A percentile compares a stretch with the other conserved stretches of the same genome.
These are phyloP conservation scores for Cavenderia fasciculata DNA, from an alignment of 78 protist genomes.

Conservation along the genomic window DNA sequence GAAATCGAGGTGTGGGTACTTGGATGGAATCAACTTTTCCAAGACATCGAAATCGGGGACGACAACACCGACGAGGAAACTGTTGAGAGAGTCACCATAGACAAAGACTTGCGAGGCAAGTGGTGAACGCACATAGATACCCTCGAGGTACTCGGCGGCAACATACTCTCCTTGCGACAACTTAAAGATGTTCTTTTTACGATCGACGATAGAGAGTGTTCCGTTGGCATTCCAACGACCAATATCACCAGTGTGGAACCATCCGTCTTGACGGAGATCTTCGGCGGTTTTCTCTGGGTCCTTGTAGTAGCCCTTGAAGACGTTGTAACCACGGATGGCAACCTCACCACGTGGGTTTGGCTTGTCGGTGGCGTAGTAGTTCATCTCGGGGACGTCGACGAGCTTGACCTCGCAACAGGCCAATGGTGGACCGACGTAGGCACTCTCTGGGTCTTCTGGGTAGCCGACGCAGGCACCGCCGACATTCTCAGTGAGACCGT, in stretches of 20 bases:
- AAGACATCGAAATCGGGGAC: slow-evolving; percentile 79
- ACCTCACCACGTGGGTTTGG: slow-evolving; percentile 92
- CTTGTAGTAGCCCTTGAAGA: slow-evolving; percentile 94
- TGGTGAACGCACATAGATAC: slow-evolving; percentile 68
- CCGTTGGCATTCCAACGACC: slow-evolving; percentile 89
- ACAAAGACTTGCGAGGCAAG: slow-evolving; percentile 76
- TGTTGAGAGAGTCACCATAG: slow-evolving; percentile 78
- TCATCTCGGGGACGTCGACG: slow-evolving; percentile 92
- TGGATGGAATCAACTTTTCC: slow-evolving; percentile 1
- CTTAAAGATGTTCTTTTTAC: slow-evolving; percentile 96
- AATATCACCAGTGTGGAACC: slow-evolving; percentile 98
- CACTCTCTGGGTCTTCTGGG: slow-evolving; percentile 59
- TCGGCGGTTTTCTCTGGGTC: slow-evolving; percentile 89
- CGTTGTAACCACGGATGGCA: slow-evolving; percentile 90
- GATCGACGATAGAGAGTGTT: slow-evolving; percentile 89
- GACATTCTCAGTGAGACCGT: slow-evolving; percentile 96
- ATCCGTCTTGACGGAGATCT: slow-evolving; percentile 91
- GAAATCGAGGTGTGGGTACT: slow-evolving; percentile 10
- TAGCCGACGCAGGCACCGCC: slow-evolving; percentile 82
- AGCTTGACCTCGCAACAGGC: slow-evolving; percentile 84
- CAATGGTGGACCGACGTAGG: slow-evolving; percentile 84
- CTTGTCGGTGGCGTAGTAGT: slow-evolving; percentile 80
- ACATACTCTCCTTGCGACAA: slow-evolving; percentile 95
- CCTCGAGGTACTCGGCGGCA: slow-evolving; percentile 89
- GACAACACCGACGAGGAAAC: slow-evolving; percentile 80